A percentile compares a stretch with the other conserved stretches of the same genome.
Conservation (phyloP, 768 basidiomycete species). For the Suillus clintonianus region DNA sequence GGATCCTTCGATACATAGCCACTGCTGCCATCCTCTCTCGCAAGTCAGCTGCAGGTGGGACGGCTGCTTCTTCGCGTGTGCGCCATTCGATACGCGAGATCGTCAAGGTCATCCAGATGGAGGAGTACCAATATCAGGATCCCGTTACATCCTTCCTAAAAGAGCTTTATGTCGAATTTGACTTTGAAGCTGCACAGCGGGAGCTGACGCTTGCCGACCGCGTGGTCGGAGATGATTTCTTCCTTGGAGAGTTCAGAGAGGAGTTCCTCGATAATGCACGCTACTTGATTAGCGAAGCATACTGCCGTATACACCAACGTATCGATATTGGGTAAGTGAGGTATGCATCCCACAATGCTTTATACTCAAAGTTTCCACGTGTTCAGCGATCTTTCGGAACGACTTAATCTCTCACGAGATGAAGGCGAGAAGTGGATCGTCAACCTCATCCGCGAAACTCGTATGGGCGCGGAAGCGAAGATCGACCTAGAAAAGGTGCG, state of each 20-base stretch:
- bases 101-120: constrained; percentile 91
- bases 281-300: constrained; percentile 95
- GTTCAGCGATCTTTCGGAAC: constrained; percentile 83
- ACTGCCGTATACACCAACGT: constrained; percentile 94
- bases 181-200: constrained; percentile 92
- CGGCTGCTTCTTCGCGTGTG: constrained; percentile 65
- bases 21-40: constrained; percentile 92
- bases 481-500: constrained; percentile 93
- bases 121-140: constrained; percentile 95
- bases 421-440: constrained; percentile 99
- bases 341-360: not conserved
- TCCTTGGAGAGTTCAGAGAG: constrained; percentile 85
- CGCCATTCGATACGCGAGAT: constrained; percentile 89
- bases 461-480: constrained; percentile 96
- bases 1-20: constrained; percentile 93
- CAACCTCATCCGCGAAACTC: constrained; percentile 95
- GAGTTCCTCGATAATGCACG: constrained; percentile 97
- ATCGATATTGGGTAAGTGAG: constrained; percentile 77
- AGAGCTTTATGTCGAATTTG: constrained; percentile 93
- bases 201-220: constrained; percentile 76
- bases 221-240: constrained; percentile 91
- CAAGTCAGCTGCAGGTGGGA: constrained; percentile 57
- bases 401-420: constrained; percentile 88
- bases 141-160: constrained; percentile 92
- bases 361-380: not conserved